Conservation (phyloP, 2,329 filamentous ascomycete genomes). For the Beauveria medogensis region DNA sequence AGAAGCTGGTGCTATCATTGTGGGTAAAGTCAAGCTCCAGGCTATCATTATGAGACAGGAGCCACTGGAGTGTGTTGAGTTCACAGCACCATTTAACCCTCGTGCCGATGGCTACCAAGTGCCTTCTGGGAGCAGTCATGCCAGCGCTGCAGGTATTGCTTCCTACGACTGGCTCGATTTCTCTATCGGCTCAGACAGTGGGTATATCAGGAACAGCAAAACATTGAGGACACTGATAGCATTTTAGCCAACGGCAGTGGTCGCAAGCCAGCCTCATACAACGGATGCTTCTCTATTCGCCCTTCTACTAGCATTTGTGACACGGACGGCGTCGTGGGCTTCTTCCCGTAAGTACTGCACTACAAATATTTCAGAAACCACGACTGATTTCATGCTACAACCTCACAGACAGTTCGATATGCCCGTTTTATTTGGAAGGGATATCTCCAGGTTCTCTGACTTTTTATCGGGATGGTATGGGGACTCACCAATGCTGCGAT, state of each 20-base stretch:
- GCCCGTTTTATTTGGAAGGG: background rate
- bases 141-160: conserved; percentile 11
- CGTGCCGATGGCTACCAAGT: conserved; percentile 14
- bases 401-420: background rate
- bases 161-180: conserved; percentile 13
- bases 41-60: conserved; percentile 15
- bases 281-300: background rate
- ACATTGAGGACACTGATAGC: conserved; percentile 4
- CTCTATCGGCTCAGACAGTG: conserved; percentile 9
- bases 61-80: conserved; percentile 14
- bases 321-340: background rate
- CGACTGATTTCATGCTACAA: background rate
- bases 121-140: conserved; percentile 13
- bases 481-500: background rate
- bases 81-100: conserved; percentile 13
- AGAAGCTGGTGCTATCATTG: conserved; percentile 13
- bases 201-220: conserved; percentile 9
- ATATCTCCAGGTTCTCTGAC: background rate
- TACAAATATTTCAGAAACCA: background rate
- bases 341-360: background rate
- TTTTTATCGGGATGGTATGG: background rate
- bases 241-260: conserved; percentile 13
- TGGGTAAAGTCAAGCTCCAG: conserved; percentile 12
- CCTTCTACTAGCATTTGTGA: background rate
- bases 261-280: background rate